Base-by-base conservation (phyloP, 306 rosid species). In the Sicyos baderoa region DNA sequence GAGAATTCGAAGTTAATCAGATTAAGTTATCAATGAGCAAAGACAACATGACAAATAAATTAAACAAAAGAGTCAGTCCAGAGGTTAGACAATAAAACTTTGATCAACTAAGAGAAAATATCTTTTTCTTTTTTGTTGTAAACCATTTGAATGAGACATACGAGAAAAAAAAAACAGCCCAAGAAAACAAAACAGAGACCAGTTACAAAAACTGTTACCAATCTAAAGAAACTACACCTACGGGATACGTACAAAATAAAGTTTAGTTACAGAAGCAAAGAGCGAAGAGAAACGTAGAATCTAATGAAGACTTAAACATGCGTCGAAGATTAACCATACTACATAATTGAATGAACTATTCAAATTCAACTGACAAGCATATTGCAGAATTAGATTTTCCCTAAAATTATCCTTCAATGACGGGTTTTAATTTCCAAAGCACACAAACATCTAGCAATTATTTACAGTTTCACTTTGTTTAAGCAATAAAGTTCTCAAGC, bases 1-100 rank as follows among this genome's bases (percentile, higher is more conserved):
- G 82, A 62, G 68, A 54, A 70, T 51, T 80, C 58, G 60, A 71
- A 47, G 80, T 58, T 68, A 74, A 9, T 32, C 65, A 45, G 79
- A 77, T 76, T 15, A 23, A 53, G 75, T 50, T 61, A 70, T 21
- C 21, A 37, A 54, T 64, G 35, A 75, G 42, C 9, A 15, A 45
- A 23, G 60, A 52, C 68, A 21, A 19, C n/a, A 44, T 37, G 53
- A n/a, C 52, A 64, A 42, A 15, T 7, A 15, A 32, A 32, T 29
- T 58, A 25, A 16, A 60, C 1, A 37, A 62, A 37, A 37, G 23
- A 4, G 25, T 1, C 49, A 9, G 68, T 62, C 22, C 15, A 17
- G 7, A 29, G 25, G 48, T 61, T 61, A 50, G 4, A 32, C 13
- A 7, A 35, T 11, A 37, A 8, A 35, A 37, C 23, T 17, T 61